Evolutionary conservation across 1,139 yeast genomes (phyloP).

Genomic region (Wickerhamomyces sp.): DNA sequence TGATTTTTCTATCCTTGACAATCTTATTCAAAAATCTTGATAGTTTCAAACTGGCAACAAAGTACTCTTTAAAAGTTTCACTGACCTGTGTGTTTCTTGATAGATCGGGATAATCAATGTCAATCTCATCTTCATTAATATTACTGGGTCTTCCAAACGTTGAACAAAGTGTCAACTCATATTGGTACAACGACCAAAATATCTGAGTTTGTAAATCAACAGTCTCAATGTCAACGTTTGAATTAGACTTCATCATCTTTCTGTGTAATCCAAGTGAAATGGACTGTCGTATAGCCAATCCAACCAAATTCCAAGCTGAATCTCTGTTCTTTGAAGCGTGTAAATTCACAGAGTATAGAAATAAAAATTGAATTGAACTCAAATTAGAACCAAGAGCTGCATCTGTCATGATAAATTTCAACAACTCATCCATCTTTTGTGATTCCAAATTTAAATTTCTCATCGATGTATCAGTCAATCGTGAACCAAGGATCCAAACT

Average conservation of each 20-base stretch:
- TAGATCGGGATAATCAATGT: slow-evolving; percentile 73
- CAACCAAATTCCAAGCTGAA: slow-evolving; percentile 39
- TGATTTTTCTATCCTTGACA: slow-evolving; percentile 29
- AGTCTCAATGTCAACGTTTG: slow-evolving; percentile 5
- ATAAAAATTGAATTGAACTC: slow-evolving; percentile 37
- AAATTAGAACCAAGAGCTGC: slow-evolving; percentile 37
- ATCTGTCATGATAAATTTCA: slow-evolving; percentile 37
- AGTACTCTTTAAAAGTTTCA: slow-evolving; percentile 29
- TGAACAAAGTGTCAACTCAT: slow-evolving; percentile 32
- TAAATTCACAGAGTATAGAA: slow-evolving; percentile 35
- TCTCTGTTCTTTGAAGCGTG: slow-evolving; percentile 40
- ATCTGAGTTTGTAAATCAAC: slow-evolving; percentile 21
- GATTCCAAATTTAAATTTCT: slow-evolving; percentile 11
- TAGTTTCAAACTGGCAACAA: slow-evolving; percentile 28
- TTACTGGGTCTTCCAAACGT: slow-evolving; percentile 38
- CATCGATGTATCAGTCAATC: slow-evolving; percentile 10
- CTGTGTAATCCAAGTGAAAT: slow-evolving; percentile 40
- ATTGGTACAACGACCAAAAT: slow-evolving; percentile 35
- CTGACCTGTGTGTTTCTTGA: slow-evolving; percentile 36
- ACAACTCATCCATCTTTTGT: slow-evolving; percentile 30
- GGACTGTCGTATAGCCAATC: slow-evolving; percentile 40
- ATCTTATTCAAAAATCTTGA: slow-evolving; percentile 32
- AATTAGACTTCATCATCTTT: slow-evolving; percentile 16
- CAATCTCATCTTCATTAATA: slow-evolving; percentile 42
- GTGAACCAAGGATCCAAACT: slow-evolving; percentile 37